A percentile compares a stretch with the other conserved stretches of the same genome.
Conservation (phyloP, 140 eudicot genomes). For the Cichorium intybus region DNA sequence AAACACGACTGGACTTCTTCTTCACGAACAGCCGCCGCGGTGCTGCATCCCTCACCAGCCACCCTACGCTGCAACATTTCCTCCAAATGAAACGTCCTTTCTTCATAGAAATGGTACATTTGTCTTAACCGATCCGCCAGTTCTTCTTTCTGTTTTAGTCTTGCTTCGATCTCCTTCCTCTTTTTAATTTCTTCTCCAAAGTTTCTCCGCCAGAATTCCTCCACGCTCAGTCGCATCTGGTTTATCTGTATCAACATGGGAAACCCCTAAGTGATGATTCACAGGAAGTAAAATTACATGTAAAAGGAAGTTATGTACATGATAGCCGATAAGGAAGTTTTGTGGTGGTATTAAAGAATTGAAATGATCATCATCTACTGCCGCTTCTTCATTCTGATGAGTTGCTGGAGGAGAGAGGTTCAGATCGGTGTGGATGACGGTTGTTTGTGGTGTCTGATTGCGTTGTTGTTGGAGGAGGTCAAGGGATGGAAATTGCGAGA, state of each 20-base stretch:
- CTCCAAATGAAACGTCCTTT: slow-evolving; percentile 10
- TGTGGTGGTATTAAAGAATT: slow-evolving; percentile 20
- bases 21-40: background rate
- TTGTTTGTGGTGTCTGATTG: background rate
- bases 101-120: slow-evolving; percentile 20
- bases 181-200: slow-evolving; percentile 14
- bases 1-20: slow-evolving; percentile 33
- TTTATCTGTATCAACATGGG: background rate
- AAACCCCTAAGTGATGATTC: background rate
- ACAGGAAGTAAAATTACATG: background rate
- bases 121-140: slow-evolving; percentile 15
- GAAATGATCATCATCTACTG: background rate
- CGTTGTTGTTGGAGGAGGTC: background rate
- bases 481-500: slow-evolving; percentile 9
- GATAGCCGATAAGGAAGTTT: slow-evolving; percentile 21
- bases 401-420: slow-evolving; percentile 17
- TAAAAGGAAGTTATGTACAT: background rate
- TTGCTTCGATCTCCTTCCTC: slow-evolving; percentile 14
- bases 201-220: slow-evolving; percentile 29
- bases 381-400: background rate
- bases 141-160: slow-evolving; percentile 19
- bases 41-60: background rate
- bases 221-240: slow-evolving; percentile 7
- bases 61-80: slow-evolving; percentile 7
- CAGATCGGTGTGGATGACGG: slow-evolving; percentile 8